A percentile compares a stretch with the other conserved stretches of the same genome.
Conservation (phyloP, 2,329 filamentous ascomycete genomes). For the Penicillium sp. region DNA sequence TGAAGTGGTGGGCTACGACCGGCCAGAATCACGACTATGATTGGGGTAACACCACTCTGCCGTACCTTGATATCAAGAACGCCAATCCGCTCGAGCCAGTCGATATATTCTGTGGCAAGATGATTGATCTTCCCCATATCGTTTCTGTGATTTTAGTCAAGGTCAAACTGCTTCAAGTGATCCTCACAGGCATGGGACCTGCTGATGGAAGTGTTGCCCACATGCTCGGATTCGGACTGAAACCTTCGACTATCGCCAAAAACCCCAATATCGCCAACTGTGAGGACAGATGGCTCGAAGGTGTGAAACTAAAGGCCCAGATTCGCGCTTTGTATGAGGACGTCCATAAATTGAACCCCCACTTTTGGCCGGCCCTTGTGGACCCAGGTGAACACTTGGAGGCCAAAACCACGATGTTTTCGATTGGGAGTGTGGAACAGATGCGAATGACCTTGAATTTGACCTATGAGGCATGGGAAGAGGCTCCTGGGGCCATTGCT, state of each 20-base stretch:
- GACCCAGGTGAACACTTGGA: background rate
- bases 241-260: background rate
- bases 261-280: background rate
- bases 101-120: slow-evolving; percentile 18
- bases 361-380: background rate
- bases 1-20: slow-evolving; percentile 48
- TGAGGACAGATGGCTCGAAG: no score
- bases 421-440: background rate
- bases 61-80: slow-evolving; percentile 40
- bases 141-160: slow-evolving; percentile 29
- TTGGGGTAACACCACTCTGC: slow-evolving; percentile 34
- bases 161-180: background rate
- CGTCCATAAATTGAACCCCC: background rate
- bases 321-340: background rate
- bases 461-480: background rate
- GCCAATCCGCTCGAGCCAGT: slow-evolving; percentile 46
- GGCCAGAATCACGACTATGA: slow-evolving; percentile 16
- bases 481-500: background rate
- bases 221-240: background rate
- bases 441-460: background rate
- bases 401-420: background rate
- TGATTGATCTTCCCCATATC: background rate
- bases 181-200: background rate
- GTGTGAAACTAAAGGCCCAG: background rate
- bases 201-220: background rate